These are phyloP conservation scores for Hypoxylon sp. DNA, from an alignment of 2,329 filamentous ascomycete species.

Conservation along the genomic window DNA sequence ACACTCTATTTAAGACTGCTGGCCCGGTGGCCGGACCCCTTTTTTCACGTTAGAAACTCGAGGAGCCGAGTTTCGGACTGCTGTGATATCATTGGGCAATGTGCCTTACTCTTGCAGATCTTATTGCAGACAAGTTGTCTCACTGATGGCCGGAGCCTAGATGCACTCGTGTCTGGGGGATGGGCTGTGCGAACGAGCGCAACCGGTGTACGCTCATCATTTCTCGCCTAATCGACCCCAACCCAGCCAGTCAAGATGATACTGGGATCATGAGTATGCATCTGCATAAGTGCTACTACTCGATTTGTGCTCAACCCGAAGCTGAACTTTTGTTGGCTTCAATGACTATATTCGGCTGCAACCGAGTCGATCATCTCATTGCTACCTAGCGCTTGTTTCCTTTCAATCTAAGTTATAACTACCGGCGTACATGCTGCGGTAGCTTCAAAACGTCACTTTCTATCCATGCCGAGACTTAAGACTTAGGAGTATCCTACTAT, in stretches of 20 bases:
- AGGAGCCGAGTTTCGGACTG: slow-evolving; percentile 29
- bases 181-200: slow-evolving; percentile 31
- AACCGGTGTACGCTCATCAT: slow-evolving; percentile 32
- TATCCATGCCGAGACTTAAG: slow-evolving; percentile 36
- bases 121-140: slow-evolving; percentile 39
- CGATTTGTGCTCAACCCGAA: slow-evolving; percentile 41
- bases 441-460: slow-evolving; percentile 41
- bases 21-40: slow-evolving; percentile 21
- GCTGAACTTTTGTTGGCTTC: slow-evolving; percentile 41
- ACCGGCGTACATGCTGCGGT: slow-evolving; percentile 38
- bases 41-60: slow-evolving; percentile 27
- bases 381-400: slow-evolving; percentile 33
- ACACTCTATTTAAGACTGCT: slow-evolving; percentile 4
- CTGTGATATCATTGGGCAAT: slow-evolving; percentile 24
- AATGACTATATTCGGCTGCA: slow-evolving; percentile 46
- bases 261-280: slow-evolving; percentile 25
- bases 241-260: slow-evolving; percentile 34
- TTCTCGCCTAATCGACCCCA: slow-evolving; percentile 39
- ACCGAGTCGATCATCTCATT: slow-evolving; percentile 47
- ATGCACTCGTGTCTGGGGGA: slow-evolving; percentile 36
- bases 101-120: slow-evolving; percentile 43
- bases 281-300: slow-evolving; percentile 39
- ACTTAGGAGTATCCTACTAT: slow-evolving; percentile 32
- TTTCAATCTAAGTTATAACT: slow-evolving; percentile 42
- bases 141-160: slow-evolving; percentile 37